A percentile compares a stretch with the other conserved stretches of the same genome.
These are phyloP conservation scores for Ilyonectria robusta DNA, from an alignment of 2,329 filamentous ascomycete genomes.

Conservation along the genomic window DNA sequence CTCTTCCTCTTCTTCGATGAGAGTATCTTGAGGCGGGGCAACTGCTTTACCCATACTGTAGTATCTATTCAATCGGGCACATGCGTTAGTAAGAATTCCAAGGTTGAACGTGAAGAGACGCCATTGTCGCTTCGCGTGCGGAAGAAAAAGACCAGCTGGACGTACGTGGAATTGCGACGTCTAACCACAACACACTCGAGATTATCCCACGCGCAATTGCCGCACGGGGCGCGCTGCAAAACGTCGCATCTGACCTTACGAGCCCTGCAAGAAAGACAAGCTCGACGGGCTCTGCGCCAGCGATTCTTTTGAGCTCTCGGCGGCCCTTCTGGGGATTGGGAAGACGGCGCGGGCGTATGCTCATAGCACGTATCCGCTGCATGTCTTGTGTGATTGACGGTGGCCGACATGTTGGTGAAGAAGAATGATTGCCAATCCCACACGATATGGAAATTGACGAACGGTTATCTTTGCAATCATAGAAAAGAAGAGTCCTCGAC, in stretches of 20 bases:
- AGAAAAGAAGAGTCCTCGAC: neutral
- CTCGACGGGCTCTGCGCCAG: conserved; percentile 88
- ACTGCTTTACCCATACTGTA: neutral
- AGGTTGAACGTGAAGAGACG: neutral
- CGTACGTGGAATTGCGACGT: neutral
- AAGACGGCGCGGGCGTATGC: neutral
- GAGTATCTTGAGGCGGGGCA: neutral
- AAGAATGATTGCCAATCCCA: neutral
- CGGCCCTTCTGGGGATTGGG: neutral
- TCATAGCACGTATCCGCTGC: no score
- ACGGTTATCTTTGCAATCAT: neutral
- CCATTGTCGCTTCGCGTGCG: neutral
- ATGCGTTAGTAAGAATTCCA: neutral
- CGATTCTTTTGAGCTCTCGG: conserved; percentile 58
- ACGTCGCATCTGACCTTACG: conserved; percentile 95
- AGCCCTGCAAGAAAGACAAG: conserved; percentile 87
- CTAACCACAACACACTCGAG: conserved; percentile 62
- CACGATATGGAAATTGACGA: neutral
- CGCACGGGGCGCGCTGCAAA: conserved; percentile 86
- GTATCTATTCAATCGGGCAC: neutral
- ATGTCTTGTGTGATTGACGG: neutral
- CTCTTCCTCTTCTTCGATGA: neutral
- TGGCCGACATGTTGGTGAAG: neutral
- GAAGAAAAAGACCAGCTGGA: neutral
- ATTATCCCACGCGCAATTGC: conserved; percentile 85